Base-by-base conservation (phyloP, 805 yeast genomes). In the Metschnikowia baotianmanensis region DNA sequence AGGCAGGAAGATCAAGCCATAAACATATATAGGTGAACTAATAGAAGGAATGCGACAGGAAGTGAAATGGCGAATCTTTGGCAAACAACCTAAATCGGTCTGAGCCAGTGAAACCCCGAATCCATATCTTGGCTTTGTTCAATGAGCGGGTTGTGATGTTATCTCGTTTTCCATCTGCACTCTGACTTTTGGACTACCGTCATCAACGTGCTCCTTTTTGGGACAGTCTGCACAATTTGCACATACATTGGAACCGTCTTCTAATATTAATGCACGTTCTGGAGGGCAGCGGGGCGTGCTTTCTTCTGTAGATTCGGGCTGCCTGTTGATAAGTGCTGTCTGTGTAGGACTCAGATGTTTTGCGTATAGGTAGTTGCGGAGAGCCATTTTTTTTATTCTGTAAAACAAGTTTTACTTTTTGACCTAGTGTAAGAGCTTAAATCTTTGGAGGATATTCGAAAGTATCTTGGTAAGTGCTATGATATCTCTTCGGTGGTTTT, bases 341-440 rank as follows among this genome's bases (percentile, higher is more conserved):
- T 43, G 48, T 9, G 23, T 37, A n/a, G 51, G 41, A 38, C 51
- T 57, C 45, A 46, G 55, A 45, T 67, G 71, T 38, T 67, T 67
- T 7, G 72, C 70, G 44, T 67, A 67, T 34, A 67, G 44, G 46
- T 67, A 67, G 45, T 67, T 62, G 55, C 71, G 61, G 35, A 67
- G 58, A n/a, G 71, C 72, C 72, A 67, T 67, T 24, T 10, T 18
- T 18, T n/a, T n/a, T n/a, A n/a, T 24, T 22, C 24, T 22, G 10
- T 22, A 10, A 22, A 22, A 22, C 10, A 10, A 10, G 10, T 7
- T 7, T 7, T 22, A 7, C 10, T 10, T 22, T 22, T 7, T 22
- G 24, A 10, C 10, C 24, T 22, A 22, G 24, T 10, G 24, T 7
- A 22, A 22, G 24, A 22, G 10, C 24, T n/a, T n/a, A n/a, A n/a